Base-by-base conservation (phyloP, 768 basidiomycete species). In the Calocera cornea region DNA sequence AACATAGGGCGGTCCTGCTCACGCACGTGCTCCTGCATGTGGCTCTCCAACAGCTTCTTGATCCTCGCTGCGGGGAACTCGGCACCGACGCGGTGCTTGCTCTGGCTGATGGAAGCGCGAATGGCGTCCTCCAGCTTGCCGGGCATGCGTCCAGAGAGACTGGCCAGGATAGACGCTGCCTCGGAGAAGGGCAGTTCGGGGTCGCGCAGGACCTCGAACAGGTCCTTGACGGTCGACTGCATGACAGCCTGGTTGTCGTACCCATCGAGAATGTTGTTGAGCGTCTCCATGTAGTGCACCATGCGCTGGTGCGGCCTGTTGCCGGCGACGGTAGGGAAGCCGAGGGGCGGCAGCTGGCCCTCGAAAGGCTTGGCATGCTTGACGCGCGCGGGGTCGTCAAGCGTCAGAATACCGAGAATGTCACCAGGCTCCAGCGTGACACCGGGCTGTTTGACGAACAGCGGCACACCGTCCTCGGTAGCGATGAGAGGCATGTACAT, bases 401-500 rank as follows among this genome's bases (percentile, higher is more conserved):
- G 85, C 10, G 93, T 91, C 67, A 98, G 83, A 73, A 98, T 95
- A 78, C 97, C 97, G 68, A 99, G 86, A 67, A 99, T 94, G 76
- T 97, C 97, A 29, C 97, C 97, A 14, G 95, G 92, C 70, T 95
- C 92, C 66, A 99, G 84, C 71, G 92, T 94, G 74, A 95, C 92
- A 73, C 97, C 97, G 67, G 97, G 92, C 76, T 99, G 97, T 79
- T 98, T 99, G 78, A 98, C 92, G 73, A 98, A 86, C 73, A 95
- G 94, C 19, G 95, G 87, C 54, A 88, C 83, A 73, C 97, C 97
- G 75, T 95, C 92, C 76, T 99, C 97, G 1, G 89, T 84, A 3
- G 94, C 93, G 66, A 92, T 86, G 66, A 99, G 85, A 2, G 94
- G 94, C 95, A 99, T 97, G 78, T 97, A 97, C 97, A 98, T 99